phyloP scores from a whole-genome alignment of 2,329 filamentous ascomycete genomes.

The Daldinia eschscholtzii region DNA sequence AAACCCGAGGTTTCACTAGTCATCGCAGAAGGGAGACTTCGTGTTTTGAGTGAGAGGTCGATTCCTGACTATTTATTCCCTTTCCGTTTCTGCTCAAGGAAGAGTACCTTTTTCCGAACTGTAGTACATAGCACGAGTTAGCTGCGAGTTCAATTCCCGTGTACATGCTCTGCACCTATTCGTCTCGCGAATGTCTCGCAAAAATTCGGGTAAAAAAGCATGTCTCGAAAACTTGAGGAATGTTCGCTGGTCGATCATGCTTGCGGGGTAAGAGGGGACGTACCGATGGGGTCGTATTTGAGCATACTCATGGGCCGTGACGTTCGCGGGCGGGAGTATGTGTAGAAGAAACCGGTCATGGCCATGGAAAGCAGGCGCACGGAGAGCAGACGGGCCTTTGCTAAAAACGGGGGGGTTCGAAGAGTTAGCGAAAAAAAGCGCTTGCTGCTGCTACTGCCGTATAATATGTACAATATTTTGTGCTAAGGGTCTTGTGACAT shows the following conservation, averaged over 20 bases:
- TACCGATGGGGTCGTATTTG: slow-evolving; percentile 98
- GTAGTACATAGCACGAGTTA: slow-evolving; percentile 21
- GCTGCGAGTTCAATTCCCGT: slow-evolving; percentile 1
- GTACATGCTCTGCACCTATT: background rate
- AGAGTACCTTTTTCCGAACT: slow-evolving; percentile 96
- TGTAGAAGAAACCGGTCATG: slow-evolving; percentile 98
- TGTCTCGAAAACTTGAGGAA: background rate
- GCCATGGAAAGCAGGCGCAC: slow-evolving; percentile 98
- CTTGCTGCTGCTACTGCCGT: no score
- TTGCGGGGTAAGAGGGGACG: slow-evolving; percentile 44
- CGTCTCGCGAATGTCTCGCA: background rate
- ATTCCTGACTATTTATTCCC: slow-evolving; percentile 66
- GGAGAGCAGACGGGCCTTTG: slow-evolving; percentile 90
- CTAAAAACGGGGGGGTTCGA: slow-evolving; percentile 59
- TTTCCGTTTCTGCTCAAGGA: slow-evolving; percentile 91
- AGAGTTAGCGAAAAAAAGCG: background rate
- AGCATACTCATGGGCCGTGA: slow-evolving; percentile 93
- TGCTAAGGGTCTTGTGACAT: slow-evolving; percentile 14
- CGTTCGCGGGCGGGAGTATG: slow-evolving; percentile 83
- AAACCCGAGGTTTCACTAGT: background rate
- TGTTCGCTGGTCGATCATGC: no score
- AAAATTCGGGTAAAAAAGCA: background rate
- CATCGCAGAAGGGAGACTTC: background rate
- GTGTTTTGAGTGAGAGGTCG: slow-evolving; percentile 1
- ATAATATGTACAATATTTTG: no score